Conservation (phyloP, 2,329 filamentous ascomycete species). For the Epichloe sibirici region DNA sequence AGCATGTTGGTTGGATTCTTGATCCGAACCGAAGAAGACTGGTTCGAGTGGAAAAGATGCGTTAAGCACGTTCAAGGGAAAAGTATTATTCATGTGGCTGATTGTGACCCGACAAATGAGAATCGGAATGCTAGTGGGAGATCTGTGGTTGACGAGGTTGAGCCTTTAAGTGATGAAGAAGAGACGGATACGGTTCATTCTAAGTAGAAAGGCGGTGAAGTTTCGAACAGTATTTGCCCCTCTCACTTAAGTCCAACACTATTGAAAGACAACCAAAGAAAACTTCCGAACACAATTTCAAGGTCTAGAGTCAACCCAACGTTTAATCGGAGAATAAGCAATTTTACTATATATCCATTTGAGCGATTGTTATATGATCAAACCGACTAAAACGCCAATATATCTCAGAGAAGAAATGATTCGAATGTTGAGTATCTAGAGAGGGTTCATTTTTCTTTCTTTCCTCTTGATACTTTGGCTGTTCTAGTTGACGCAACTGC, state of each 20-base stretch:
- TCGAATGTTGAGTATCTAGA: background rate
- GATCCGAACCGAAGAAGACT: constrained; percentile 71
- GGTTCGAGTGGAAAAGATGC: constrained; percentile 68
- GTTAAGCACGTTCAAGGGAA: constrained; percentile 69
- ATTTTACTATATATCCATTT: too few relatives aligned
- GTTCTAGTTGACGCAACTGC: constrained; percentile 35
- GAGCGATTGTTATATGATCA: too few relatives aligned
- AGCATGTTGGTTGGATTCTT: constrained; percentile 96
- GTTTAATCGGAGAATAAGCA: too few relatives aligned
- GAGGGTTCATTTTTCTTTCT: constrained; percentile 3
- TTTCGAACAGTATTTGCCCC: background rate
- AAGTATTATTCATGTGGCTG: constrained; percentile 72
- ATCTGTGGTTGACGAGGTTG: constrained; percentile 78
- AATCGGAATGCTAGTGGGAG: constrained; percentile 46
- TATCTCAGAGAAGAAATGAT: background rate
- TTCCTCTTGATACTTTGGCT: constrained; percentile 25
- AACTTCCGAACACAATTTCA: too few relatives aligned
- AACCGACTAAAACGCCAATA: background rate
- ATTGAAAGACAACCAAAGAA: too few relatives aligned
- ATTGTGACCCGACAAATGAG: constrained; percentile 48
- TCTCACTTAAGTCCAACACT: background rate
- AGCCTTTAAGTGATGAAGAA: constrained; percentile 68
- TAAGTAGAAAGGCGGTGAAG: constrained; percentile 6
- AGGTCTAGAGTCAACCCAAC: too few relatives aligned
- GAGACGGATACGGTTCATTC: constrained; percentile 29